Evolutionary conservation across 2,329 filamentous ascomycete species (phyloP).

Genomic region (Aureobasidium mangrovei): DNA sequence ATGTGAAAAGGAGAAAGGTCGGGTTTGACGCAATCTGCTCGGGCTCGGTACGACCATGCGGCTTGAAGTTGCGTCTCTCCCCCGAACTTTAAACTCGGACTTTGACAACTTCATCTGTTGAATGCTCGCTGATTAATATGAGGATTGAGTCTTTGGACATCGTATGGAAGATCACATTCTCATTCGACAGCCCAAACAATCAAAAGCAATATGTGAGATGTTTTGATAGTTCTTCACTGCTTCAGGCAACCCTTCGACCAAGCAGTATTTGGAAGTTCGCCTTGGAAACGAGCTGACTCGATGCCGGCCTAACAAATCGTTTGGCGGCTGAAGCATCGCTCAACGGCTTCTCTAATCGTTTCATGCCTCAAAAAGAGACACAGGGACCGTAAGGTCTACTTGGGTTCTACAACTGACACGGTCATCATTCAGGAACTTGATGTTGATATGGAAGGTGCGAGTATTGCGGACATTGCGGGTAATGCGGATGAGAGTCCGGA

Average conservation of each 20-base stretch:
- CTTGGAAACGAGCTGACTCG: no score
- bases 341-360: no score
- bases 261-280: not conserved
- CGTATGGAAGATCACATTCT: not conserved
- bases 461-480: not conserved
- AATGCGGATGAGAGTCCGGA: not conserved
- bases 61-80: not conserved
- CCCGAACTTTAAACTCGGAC: not conserved
- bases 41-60: slow-evolving; percentile 3
- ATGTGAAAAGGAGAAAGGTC: slow-evolving; percentile 3
- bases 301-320: no score
- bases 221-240: not conserved
- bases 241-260: not conserved
- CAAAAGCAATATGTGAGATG: not conserved
- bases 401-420: no score
- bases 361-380: no score
- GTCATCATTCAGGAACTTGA: not conserved
- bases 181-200: not conserved
- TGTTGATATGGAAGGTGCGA: not conserved
- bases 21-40: slow-evolving; percentile 7
- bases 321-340: no score
- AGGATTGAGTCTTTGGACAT: not conserved
- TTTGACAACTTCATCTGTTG: not conserved
- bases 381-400: no score
- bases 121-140: not conserved